phyloP scores from a whole-genome alignment of 2,329 filamentous ascomycete genomes.

The Helminthosporium solani region DNA sequence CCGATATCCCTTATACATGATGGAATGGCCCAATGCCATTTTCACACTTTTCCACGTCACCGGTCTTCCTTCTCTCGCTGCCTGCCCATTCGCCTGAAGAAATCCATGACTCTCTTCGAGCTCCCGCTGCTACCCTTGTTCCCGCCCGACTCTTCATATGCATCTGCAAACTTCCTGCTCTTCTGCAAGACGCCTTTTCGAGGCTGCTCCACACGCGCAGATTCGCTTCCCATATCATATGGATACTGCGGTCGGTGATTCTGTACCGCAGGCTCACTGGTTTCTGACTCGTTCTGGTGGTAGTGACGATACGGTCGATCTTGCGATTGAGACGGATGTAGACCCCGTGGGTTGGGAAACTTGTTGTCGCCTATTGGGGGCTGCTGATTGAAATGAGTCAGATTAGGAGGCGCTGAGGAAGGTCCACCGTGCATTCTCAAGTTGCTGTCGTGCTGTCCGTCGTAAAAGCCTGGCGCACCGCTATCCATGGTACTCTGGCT shows the following conservation, averaged over 20 bases:
- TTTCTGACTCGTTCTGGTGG: slow-evolving; percentile 38
- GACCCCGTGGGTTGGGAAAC: slow-evolving; percentile 35
- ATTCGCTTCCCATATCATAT: slow-evolving; percentile 39
- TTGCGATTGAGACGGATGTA: slow-evolving; percentile 30
- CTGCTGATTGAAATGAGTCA: slow-evolving; percentile 39
- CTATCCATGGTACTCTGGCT: slow-evolving; percentile 49
- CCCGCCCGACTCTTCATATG: slow-evolving; percentile 66
- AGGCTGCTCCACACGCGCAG: slow-evolving; percentile 17
- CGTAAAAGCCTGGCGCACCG: slow-evolving; percentile 46
- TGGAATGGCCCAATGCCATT: too few relatives aligned
- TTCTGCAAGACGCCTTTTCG: slow-evolving; percentile 69
- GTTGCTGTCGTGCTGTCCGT: slow-evolving; percentile 40
- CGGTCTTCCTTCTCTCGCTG: slow-evolving; percentile 52
- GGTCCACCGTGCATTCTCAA: slow-evolving; percentile 30
- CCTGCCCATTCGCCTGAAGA: slow-evolving; percentile 85
- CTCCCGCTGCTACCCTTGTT: slow-evolving; percentile 58
- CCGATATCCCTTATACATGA: background rate
- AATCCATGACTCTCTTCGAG: slow-evolving; percentile 94
- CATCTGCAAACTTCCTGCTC: slow-evolving; percentile 82
- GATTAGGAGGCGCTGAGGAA: slow-evolving; percentile 37
- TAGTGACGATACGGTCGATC: slow-evolving; percentile 31
- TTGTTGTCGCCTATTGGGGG: slow-evolving; percentile 38
- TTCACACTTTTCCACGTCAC: slow-evolving; percentile 7
- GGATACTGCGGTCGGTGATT: slow-evolving; percentile 42
- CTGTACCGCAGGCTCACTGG: slow-evolving; percentile 32